A percentile compares a stretch with the other conserved stretches of the same genome.
Evolutionary conservation across 176 grass and related monocot species (phyloP).

Genomic region (Carex myosuroides): DNA sequence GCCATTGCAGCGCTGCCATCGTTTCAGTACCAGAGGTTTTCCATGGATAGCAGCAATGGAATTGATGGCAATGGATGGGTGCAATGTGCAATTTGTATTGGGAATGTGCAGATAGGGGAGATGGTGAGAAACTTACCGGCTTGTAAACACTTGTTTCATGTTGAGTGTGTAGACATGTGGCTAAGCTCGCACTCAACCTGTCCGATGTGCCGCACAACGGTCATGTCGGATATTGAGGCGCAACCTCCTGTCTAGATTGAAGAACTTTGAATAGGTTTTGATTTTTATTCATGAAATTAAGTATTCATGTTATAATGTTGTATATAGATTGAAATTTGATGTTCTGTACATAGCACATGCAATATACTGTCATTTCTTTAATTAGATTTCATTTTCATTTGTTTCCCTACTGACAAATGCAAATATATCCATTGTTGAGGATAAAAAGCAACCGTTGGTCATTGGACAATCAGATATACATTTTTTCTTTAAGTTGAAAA

Average conservation of each 20-base stretch:
- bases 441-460: not conserved
- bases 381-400: not conserved
- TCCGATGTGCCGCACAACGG: not conserved
- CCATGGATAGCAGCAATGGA: not conserved
- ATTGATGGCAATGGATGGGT: conserved; percentile 8
- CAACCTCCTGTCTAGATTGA: not conserved
- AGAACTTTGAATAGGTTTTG: not conserved
- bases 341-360: not conserved
- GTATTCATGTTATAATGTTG: not conserved
- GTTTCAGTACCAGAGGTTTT: not conserved
- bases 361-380: not conserved
- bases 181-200: not conserved
- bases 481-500: not conserved
- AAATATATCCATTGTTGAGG: not conserved
- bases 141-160: conserved; percentile 12
- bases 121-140: conserved; percentile 7
- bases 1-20: not conserved
- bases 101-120: conserved; percentile 1
- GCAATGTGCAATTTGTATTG: conserved; percentile 3
- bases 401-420: not conserved
- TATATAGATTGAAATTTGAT: not conserved
- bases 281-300: not conserved
- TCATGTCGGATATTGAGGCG: not conserved
- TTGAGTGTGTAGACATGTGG: not conserved
- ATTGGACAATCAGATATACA: not conserved